phyloP scores from a whole-genome alignment of 257 asterid species.

The Solanum etuberosum region DNA sequence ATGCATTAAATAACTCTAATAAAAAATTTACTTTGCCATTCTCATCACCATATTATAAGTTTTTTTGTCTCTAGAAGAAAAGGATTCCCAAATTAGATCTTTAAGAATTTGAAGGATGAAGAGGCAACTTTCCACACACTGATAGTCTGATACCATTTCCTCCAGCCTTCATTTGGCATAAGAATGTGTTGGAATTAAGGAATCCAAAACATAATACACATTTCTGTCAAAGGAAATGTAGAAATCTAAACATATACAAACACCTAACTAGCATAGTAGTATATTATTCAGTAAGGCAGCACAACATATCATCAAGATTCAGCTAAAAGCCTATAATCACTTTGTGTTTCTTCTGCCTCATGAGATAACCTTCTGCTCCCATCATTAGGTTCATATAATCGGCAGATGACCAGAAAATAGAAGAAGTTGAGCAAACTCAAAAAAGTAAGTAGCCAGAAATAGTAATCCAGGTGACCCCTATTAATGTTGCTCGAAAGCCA shows the following conservation, averaged over 20 bases:
- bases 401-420: not conserved
- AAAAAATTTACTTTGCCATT: not conserved
- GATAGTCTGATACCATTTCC: not conserved
- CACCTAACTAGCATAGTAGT: not conserved
- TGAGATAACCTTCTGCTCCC: not conserved
- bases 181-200: not conserved
- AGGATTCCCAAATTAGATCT: not conserved
- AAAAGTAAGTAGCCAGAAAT: constrained; percentile 9
- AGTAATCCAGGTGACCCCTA: constrained; percentile 11
- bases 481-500: constrained; percentile 15
- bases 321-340: not conserved
- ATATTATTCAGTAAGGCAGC: not conserved
- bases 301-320: not conserved
- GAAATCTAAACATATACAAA: not conserved
- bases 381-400: not conserved
- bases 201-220: not conserved
- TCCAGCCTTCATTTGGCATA: not conserved
- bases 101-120: not conserved
- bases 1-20: not conserved
- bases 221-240: not conserved
- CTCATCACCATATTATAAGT: not conserved
- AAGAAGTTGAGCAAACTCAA: constrained; percentile 4
- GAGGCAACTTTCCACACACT: not conserved
- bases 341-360: not conserved
- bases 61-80: not conserved